Base-by-base conservation (phyloP, 768 basidiomycete species). In the Suillus ampliporus region DNA sequence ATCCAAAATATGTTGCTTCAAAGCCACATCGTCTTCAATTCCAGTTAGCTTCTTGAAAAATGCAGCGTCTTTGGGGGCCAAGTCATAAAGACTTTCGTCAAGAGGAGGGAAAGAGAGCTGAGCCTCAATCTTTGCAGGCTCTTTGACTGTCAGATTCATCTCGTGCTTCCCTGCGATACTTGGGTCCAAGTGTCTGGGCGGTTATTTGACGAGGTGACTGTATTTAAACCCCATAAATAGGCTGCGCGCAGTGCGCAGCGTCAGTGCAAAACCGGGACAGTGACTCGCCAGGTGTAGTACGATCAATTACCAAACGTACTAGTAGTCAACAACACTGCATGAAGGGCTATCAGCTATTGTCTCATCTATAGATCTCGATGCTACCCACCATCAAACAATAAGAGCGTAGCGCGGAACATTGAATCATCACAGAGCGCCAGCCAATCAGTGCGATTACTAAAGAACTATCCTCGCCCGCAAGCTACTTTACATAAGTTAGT, bases 11-110 rank as follows among this genome's bases (percentile, higher is more conserved):
- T 75, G 74, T 10, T 56, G 43, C 61, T 70, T 72, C 54, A 76
- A 56, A 14, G 54, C 65, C 2, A 66, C 60, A 9, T 69, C 71
- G 52, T 72, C 69, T 6, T 66, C 44, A 37, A 76, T 74, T 4
- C 71, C 69, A 21, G 67, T 72, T 53, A 65, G 56, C 3, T 23
- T 14, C 60, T 70, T 71, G 51, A 75, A 58, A 53, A 76, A 74
- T 13, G 46, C 63, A 26, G n/a, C 15, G 21, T 31, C 47, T 23
- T 63, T 37, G 11, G 50, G 28, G 10, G n/a, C 28, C 15, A 61
- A 53, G 6, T 31, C 7, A 56, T 61, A 64, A 17, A 61, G 63
- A 37, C 34, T 37, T 13, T 15, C 34, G 41, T 61, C 43, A 19
- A 64, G 51, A 31, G 52, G 34, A 56, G 47, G 48, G 43, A 19